Evolutionary conservation across 768 basidiomycete genomes (phyloP).

Genomic region (Amanita pseudoporphyria): DNA sequence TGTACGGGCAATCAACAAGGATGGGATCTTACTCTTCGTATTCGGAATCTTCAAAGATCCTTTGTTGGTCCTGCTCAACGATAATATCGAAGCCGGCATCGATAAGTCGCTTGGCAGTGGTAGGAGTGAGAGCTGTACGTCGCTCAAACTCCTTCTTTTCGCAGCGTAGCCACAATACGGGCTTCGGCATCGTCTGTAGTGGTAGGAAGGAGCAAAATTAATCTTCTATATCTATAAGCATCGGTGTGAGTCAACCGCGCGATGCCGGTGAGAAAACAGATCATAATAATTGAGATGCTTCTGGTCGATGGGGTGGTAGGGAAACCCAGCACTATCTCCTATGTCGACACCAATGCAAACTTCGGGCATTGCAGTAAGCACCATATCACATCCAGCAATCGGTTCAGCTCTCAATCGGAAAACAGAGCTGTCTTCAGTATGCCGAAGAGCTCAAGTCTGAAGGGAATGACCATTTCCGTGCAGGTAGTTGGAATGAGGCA

Average conservation of each 20-base stretch:
- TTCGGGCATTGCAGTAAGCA: slow-evolving; percentile 1
- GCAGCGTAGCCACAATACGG: slow-evolving; percentile 85
- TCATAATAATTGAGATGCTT: neutral
- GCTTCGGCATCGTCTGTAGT: slow-evolving; percentile 34
- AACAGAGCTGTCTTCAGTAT: slow-evolving; percentile 3
- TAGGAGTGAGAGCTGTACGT: slow-evolving; percentile 88
- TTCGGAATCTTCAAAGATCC: slow-evolving; percentile 91
- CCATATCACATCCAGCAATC: neutral
- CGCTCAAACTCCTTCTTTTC: slow-evolving; percentile 95
- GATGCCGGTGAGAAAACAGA: neutral
- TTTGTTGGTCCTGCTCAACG: slow-evolving; percentile 89
- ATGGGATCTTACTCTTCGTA: slow-evolving; percentile 70
- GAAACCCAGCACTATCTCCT: neutral
- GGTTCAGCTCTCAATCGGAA: neutral
- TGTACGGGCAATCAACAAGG: neutral
- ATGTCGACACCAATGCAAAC: neutral
- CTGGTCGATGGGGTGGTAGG: too few relatives aligned
- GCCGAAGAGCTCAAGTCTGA: slow-evolving; percentile 61
- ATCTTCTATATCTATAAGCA: neutral
- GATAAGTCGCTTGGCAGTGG: slow-evolving; percentile 80
- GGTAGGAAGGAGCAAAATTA: neutral
- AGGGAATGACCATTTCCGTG: slow-evolving; percentile 69
- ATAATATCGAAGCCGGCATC: slow-evolving; percentile 83
- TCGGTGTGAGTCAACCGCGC: neutral
- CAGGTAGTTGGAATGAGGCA: slow-evolving; percentile 59